Conservation (phyloP, 2,329 filamentous ascomycete genomes). For the Graphilbum fragrans region DNA sequence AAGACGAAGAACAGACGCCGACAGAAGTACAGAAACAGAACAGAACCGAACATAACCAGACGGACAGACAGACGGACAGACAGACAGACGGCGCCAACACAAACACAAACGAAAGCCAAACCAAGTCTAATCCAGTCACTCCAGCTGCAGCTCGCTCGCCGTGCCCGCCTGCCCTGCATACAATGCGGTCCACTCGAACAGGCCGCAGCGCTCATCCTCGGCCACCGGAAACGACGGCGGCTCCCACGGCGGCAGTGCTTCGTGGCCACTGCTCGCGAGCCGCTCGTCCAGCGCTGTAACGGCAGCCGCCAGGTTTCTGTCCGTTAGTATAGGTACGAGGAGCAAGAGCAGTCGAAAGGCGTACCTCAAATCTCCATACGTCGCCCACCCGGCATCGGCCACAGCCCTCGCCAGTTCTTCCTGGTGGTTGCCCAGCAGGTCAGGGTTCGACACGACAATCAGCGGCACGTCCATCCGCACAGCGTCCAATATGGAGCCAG, state of each 20-base stretch:
- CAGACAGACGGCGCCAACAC: too few relatives aligned
- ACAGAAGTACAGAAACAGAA: too few relatives aligned
- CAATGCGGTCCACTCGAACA: conserved; percentile 20
- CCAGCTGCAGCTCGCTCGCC: conserved; percentile 3
- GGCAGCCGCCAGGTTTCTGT: conserved; percentile 11
- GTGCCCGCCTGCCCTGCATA: conserved; percentile 2
- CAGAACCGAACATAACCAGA: too few relatives aligned
- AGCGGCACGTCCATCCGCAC: conserved; percentile 62
- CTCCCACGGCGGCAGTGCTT: conserved; percentile 12
- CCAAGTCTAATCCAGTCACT: conserved; percentile 3
- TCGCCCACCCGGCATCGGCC: conserved; percentile 60
- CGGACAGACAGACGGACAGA: too few relatives aligned
- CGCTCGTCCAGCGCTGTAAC: background rate
- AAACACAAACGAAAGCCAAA: too few relatives aligned
- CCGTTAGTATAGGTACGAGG: background rate
- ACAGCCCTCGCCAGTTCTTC: conserved; percentile 72
- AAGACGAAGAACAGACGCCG: too few relatives aligned
- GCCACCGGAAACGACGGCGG: conserved; percentile 17
- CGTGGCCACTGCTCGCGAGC: conserved; percentile 11
- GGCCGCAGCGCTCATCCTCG: conserved; percentile 14
- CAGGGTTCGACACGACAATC: conserved; percentile 80
- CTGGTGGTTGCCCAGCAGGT: conserved; percentile 82
- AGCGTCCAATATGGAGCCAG: conserved; percentile 78
- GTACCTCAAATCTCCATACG: conserved; percentile 58
- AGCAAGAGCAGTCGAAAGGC: conserved; percentile 10